A percentile compares a stretch with the other conserved stretches of the same genome.
Conservation (phyloP, 495 filamentous ascomycete species). For the Penicillium verhagenii region DNA sequence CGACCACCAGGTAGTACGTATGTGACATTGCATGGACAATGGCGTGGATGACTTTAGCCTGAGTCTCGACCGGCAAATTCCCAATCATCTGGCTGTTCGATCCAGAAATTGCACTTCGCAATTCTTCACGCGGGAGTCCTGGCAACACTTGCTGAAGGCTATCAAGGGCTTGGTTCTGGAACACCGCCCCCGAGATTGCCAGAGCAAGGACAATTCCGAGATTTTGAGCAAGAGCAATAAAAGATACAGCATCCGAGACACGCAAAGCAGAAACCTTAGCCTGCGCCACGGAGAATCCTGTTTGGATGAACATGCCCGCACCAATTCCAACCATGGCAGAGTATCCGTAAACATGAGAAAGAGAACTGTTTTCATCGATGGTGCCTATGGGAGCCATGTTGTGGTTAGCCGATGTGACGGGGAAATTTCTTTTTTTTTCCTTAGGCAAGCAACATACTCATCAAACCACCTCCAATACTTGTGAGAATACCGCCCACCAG, state of each 20-base stretch:
- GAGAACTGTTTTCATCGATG: conserved; percentile 4
- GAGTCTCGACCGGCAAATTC: conserved; percentile 30
- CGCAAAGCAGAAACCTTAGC: conserved; percentile 39
- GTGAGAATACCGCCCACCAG: conserved; percentile 46
- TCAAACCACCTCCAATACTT: conserved; percentile 49
- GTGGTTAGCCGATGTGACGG: not conserved
- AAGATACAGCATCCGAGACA: conserved; percentile 44
- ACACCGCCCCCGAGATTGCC: conserved; percentile 57
- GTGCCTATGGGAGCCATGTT: conserved; percentile 3
- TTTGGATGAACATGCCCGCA: conserved; percentile 49
- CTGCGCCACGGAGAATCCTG: conserved; percentile 54
- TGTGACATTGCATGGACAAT: conserved; percentile 52
- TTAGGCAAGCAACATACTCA: conserved; percentile 33
- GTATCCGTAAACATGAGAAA: conserved; percentile 11
- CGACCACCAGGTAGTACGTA: conserved; percentile 50
- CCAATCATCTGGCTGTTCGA: conserved; percentile 40
- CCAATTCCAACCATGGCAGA: conserved; percentile 54
- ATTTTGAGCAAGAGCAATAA: conserved; percentile 56
- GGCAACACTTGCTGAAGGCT: conserved; percentile 32
- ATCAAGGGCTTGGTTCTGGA: conserved; percentile 41
- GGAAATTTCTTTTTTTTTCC: not conserved
- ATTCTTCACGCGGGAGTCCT: conserved; percentile 27
- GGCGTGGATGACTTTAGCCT: conserved; percentile 40
- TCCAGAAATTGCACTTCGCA: conserved; percentile 50
- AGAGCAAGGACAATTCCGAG: conserved; percentile 52